Evolutionary conservation across 305 asterid genomes (phyloP).

Genomic region (Solanum aculeatissimum): DNA sequence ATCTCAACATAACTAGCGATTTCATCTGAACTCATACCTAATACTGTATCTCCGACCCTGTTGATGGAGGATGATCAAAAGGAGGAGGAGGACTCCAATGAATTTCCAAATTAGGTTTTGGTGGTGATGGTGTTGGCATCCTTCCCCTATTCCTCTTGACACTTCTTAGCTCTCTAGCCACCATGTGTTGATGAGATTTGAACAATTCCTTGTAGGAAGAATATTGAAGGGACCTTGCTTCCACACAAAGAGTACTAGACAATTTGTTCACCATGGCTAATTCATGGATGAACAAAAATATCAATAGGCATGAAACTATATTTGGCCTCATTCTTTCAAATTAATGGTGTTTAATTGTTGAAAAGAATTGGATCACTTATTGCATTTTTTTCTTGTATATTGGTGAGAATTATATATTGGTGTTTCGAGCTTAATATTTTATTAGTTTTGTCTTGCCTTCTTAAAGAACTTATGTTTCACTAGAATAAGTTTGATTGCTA

Average conservation of each 20-base stretch:
- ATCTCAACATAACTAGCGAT: background rate
- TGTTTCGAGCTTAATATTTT: background rate
- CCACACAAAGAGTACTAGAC: background rate
- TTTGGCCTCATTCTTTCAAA: background rate
- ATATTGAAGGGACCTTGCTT: background rate
- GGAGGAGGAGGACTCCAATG: background rate
- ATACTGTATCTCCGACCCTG: fast-evolving
- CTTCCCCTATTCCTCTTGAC: background rate
- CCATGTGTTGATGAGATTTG: background rate
- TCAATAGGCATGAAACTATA: background rate
- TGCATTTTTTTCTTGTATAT: background rate
- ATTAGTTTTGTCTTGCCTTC: too few relatives aligned
- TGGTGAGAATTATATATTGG: background rate
- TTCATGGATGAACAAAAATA: background rate
- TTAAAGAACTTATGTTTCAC: too few relatives aligned
- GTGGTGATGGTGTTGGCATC: background rate
- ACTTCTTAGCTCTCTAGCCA: background rate
- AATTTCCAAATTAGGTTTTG: background rate
- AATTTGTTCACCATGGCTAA: background rate
- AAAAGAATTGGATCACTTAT: too few relatives aligned
- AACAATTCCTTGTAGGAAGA: background rate
- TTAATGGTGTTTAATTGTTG: background rate
- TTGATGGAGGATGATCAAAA: background rate
- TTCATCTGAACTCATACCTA: background rate
- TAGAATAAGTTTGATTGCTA: too few relatives aligned